Evolutionary conservation across 106 monocot species (phyloP), one percentile per base, ranked within the genome.

Genomic region (Narthecium ossifragum): DNA sequence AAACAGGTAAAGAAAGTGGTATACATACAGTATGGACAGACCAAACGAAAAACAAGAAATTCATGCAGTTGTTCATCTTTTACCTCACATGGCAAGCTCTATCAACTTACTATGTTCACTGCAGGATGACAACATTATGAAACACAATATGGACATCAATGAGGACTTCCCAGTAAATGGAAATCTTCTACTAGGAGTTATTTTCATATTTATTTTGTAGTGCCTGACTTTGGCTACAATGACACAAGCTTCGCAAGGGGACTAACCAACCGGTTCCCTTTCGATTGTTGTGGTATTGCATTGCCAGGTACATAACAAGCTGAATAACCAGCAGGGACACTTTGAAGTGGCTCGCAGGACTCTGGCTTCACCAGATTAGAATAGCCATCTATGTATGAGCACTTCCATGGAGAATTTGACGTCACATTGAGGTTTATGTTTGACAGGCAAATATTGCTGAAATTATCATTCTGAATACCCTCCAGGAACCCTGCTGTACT

Each of bases 401-500:
- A 88, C 29, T 71, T 83, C 88, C 88, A 88, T 26, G 83, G 73
- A 65, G 49, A 46, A 26, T 48, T 51, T 10, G 65, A 58, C 22
- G 56, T 64, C 24, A 85, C 82, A 34, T 57, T 63, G 7, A 81
- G 68, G 6, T 57, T 29, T 17, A 85, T 46, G 65, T 85, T 82
- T 12, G 75, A 75, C 32, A 90, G 49, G 59, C 90, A 85, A 64
- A 90, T 79, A 25, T 50, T 59, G 33, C 70, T 76, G 49, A 85
- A 85, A 29, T 59, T 61, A 50, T 85, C 85, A 13, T 78, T 82
- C 46, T 70, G 9, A 39, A 90, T 81, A 1, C 85, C 90, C 37
- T 75, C 79, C 36, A 90, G 51, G 17, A 78, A 21, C 7, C 90
- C 85, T 0, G 81, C 90, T 14, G 37, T 38, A 6, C 76, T 57